Evolutionary conservation across 2,329 filamentous ascomycete species (phyloP).

Genomic region (Aspergillus latus): DNA sequence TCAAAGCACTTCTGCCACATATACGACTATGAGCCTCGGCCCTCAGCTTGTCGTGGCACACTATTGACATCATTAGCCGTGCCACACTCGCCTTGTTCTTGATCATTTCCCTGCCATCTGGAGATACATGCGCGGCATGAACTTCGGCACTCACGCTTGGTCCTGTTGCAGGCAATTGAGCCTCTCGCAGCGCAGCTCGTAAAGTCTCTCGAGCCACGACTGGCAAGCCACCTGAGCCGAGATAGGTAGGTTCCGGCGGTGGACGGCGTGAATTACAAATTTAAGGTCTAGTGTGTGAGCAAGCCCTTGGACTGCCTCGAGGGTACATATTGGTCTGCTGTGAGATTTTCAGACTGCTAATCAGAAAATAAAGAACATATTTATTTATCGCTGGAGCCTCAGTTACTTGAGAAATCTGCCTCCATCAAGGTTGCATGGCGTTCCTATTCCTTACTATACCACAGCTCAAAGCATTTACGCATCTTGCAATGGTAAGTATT

Average conservation of each 20-base stretch:
- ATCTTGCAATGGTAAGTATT: not conserved
- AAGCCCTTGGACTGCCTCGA: too few species aligned
- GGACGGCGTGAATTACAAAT: too few species aligned
- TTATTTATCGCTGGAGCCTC: too few species aligned
- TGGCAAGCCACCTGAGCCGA: not conserved
- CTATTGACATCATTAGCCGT: not conserved
- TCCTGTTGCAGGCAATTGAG: slow-evolving; percentile 3
- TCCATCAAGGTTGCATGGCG: too few species aligned
- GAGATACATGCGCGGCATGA: not conserved
- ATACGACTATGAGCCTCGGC: not conserved
- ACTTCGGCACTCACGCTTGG: not conserved
- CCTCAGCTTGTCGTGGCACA: slow-evolving; percentile 6
- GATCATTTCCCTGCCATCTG: not conserved
- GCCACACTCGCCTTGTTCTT: not conserved
- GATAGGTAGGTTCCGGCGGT: too few species aligned
- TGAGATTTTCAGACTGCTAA: too few species aligned
- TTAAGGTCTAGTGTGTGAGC: too few species aligned
- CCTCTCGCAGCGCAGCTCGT: not conserved
- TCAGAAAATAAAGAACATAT: too few species aligned
- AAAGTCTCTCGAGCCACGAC: not conserved
- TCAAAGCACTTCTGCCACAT: not conserved
- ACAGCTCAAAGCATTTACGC: not conserved
- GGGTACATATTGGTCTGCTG: too few species aligned
- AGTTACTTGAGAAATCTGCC: too few species aligned
- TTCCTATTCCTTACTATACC: not conserved